Base-by-base conservation (phyloP, 371 early-diverging fungal species). In the Dinochytrium kinnereticum region DNA sequence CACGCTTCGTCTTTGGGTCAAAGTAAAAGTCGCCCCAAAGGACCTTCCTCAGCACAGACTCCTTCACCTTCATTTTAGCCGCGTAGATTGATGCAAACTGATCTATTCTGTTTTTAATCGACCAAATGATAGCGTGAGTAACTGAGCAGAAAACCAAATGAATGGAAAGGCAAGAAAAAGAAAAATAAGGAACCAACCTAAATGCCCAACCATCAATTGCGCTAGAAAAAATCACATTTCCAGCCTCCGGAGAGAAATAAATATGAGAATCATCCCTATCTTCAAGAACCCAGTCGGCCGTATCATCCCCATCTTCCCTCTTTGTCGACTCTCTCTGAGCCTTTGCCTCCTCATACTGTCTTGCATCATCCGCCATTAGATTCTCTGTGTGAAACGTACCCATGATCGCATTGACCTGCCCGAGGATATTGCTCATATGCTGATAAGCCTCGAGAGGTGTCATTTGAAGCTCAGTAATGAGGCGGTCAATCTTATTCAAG, bases 131-230 rank as follows among this genome's bases (percentile, higher is more conserved):
- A 49, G n/a, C 33, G 51, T 34, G 17, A 26, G 53, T 24, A 44
- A n/a, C n/a, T n/a, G n/a, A n/a, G n/a, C n/a, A n/a, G n/a, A n/a
- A n/a, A 51, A n/a, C 30, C 19, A 15, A 68, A 68, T 30, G 21
- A 2, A 33, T n/a, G n/a, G n/a, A n/a, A n/a, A n/a, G n/a, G n/a
- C n/a, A n/a, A n/a, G n/a, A n/a, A 44, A 3, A 40, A 28, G 24
- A 40, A 28, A 36, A 3, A 65, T 37, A 13, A 38, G 1, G 1
- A 40, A 53, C 49, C 75, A 85, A 90, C 90, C 93, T 82, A 81
- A 98, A 99, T 1, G 98, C 99, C 99, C 99, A 99, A 0, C 99
- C 99, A 80, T 99, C 98, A 24, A 94, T 90, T 0, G 98, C 98
- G 65, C 93, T 92, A 0, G 95, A 84, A 81, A 99, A 99, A 34